Percentiles rank a stretch among this genome's conserved stretches.
Evolutionary conservation across 371 early-diverging fungal genomes (phyloP).

Genomic region (Entomophthora muscae): DNA sequence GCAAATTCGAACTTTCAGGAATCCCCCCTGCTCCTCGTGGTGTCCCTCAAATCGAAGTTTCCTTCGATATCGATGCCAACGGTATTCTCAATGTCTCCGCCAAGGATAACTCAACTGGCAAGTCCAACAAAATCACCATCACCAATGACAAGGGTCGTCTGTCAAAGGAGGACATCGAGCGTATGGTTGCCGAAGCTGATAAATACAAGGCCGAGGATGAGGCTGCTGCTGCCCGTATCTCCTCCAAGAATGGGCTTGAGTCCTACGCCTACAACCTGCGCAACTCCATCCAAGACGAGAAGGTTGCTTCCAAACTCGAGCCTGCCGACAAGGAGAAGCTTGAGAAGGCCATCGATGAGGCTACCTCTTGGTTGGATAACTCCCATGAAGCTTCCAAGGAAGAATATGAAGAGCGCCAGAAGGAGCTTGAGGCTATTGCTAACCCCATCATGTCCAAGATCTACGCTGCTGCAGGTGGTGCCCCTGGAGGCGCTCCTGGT

Average conservation of each 20-base stretch:
- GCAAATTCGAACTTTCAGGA: constrained; percentile 91
- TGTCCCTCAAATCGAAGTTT: constrained; percentile 95
- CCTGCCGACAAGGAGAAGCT: constrained; percentile 74
- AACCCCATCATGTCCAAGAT: constrained; percentile 93
- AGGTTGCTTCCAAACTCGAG: constrained; percentile 63
- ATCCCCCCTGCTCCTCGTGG: constrained; percentile 94
- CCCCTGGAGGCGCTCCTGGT: constrained; percentile 47
- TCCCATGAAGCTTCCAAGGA: constrained; percentile 84
- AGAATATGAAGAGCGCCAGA: constrained; percentile 82
- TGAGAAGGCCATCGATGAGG: constrained; percentile 55
- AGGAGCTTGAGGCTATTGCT: constrained; percentile 83
- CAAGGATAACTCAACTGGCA: constrained; percentile 85
- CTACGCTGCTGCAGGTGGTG: constrained; percentile 45
- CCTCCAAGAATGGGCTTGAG: constrained; percentile 65
- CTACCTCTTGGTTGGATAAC: constrained; percentile 76
- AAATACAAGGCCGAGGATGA: constrained; percentile 94
- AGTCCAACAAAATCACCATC: constrained; percentile 89
- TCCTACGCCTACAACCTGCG: constrained; percentile 72
- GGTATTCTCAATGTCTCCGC: constrained; percentile 96
- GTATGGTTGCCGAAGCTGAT: constrained; percentile 92
- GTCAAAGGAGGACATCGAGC: constrained; percentile 92
- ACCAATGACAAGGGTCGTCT: constrained; percentile 97
- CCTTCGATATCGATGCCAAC: constrained; percentile 96
- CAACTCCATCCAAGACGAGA: constrained; percentile 69
- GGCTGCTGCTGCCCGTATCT: constrained; percentile 53